These are phyloP conservation scores for Flaveria sonorensis DNA, from an alignment of 129 eudicot species.

Conservation along the genomic window DNA sequence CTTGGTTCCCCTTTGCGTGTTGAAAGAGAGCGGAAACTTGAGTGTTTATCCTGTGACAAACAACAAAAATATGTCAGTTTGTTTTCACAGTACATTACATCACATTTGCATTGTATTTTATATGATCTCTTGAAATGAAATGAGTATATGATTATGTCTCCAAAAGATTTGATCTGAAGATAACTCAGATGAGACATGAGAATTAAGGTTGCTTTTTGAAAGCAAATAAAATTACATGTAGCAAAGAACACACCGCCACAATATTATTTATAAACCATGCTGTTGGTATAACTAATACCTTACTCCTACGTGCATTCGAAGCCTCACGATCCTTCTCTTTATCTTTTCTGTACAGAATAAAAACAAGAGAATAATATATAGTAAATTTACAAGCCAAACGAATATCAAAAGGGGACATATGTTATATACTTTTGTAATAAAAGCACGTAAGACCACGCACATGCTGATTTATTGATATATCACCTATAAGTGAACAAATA, in stretches of 20 bases:
- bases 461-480: constrained; percentile 9
- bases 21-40: constrained; percentile 23
- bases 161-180: background rate
- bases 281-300: constrained; percentile 43
- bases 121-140: background rate
- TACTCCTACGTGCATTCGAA: constrained; percentile 38
- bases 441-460: background rate
- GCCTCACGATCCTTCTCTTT: constrained; percentile 49
- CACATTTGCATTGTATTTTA: background rate
- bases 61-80: background rate
- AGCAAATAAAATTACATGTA: background rate
- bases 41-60: constrained; percentile 32
- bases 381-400: background rate
- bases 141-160: background rate
- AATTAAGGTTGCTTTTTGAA: background rate
- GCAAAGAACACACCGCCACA: constrained; percentile 7
- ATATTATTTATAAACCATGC: constrained; percentile 2
- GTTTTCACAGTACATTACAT: constrained; percentile 1
- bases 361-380: constrained; percentile 17
- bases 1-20: constrained; percentile 38
- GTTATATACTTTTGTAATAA: background rate
- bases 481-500: constrained; percentile 1
- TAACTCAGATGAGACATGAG: background rate
- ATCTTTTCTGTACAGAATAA: constrained; percentile 58
- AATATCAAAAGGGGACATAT: constrained; percentile 4